Evolutionary conservation across 2,329 filamentous ascomycete genomes (phyloP).

Genomic region (Shiraia bambusicola): DNA sequence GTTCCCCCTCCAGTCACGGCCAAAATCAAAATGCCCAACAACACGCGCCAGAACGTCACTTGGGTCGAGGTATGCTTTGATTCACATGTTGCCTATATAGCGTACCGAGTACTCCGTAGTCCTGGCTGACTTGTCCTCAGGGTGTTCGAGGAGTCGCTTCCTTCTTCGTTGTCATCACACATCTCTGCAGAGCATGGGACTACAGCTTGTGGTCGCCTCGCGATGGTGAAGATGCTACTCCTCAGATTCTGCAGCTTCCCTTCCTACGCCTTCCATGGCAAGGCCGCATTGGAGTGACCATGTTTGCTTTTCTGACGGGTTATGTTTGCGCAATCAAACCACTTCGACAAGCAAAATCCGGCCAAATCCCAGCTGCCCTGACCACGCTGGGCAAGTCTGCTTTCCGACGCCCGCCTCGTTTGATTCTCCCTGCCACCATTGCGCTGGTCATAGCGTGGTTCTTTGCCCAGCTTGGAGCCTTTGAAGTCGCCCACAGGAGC

Average conservation of each 20-base stretch:
- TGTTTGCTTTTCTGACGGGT: constrained; percentile 59
- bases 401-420: constrained; percentile 55
- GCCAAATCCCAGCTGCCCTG: constrained; percentile 49
- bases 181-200: constrained; percentile 55
- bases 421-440: constrained; percentile 56
- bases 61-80: constrained; percentile 43
- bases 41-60: constrained; percentile 42
- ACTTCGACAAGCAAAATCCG: constrained; percentile 52
- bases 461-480: constrained; percentile 53
- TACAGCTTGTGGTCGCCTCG: constrained; percentile 54
- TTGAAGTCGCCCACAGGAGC: constrained; percentile 50
- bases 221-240: constrained; percentile 45
- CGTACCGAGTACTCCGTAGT: no score
- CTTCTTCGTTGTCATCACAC: constrained; percentile 56
- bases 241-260: constrained; percentile 53
- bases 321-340: constrained; percentile 60
- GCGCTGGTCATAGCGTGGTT: constrained; percentile 55
- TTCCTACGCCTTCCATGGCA: constrained; percentile 59
- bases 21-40: constrained; percentile 35
- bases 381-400: constrained; percentile 55
- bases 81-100: neutral
- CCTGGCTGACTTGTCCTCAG: constrained; percentile 36
- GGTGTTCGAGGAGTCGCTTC: constrained; percentile 57
- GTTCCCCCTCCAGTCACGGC: constrained; percentile 9
- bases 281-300: constrained; percentile 57